Percentiles rank a stretch among this genome's conserved stretches.
Evolutionary conservation across 306 rosid species (phyloP).

Genomic region (Quercus cerris): DNA sequence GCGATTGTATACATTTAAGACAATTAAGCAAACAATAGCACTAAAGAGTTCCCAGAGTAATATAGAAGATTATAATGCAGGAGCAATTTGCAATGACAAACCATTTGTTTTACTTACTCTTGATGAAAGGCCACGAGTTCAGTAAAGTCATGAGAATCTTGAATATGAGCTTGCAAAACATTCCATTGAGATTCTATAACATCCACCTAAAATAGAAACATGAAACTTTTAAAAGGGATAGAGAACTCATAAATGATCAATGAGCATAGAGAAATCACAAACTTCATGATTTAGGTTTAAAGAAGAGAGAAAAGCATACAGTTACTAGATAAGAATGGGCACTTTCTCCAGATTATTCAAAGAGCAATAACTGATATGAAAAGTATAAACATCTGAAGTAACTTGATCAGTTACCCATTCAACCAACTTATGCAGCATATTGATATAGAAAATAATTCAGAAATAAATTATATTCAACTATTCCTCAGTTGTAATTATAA

Average conservation of each 20-base stretch:
- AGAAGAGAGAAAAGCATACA: not conserved
- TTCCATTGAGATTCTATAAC: constrained; percentile 98
- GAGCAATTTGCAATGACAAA: constrained; percentile 17
- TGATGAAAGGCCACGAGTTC: constrained; percentile 91
- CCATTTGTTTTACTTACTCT: constrained; percentile 53
- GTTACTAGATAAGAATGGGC: not conserved
- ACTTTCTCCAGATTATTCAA: not conserved
- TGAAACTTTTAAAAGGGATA: constrained; percentile 11
- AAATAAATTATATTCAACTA: not conserved
- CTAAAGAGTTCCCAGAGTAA: not conserved
- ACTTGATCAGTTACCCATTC: not conserved
- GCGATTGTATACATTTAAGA: constrained; percentile 5
- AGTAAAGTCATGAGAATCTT: constrained; percentile 87
- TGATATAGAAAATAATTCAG: not conserved
- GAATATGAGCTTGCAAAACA: constrained; percentile 85
- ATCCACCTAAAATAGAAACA: constrained; percentile 68
- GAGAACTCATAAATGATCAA: not conserved
- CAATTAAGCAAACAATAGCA: constrained; percentile 2
- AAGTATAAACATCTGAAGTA: not conserved
- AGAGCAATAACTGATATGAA: not conserved
- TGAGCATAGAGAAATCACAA: not conserved
- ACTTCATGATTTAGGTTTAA: not conserved
- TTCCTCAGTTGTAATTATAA: not conserved
- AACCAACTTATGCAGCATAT: not conserved
- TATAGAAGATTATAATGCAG: constrained; percentile 7